Evolutionary conservation across 441 rosid genomes (phyloP).

Genomic region (Rhodomyrtus psidioides): DNA sequence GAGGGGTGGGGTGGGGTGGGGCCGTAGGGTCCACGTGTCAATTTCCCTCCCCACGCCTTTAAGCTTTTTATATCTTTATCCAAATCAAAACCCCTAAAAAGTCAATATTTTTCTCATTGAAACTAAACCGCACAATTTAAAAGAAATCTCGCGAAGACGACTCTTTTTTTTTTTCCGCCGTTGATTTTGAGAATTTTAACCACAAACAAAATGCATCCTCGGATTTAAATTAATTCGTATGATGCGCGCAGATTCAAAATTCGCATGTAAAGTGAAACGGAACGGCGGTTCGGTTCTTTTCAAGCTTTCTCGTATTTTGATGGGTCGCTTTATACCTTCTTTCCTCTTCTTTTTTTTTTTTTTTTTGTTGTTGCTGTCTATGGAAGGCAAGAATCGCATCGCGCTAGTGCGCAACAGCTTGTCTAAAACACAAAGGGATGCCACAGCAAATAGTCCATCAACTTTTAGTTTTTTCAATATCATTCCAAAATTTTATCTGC

Average conservation of each 20-base stretch:
- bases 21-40: neutral
- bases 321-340: neutral
- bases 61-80: neutral
- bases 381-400: no score
- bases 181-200: neutral
- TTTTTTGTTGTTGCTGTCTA: neutral
- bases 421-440: no score
- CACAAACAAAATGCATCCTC: neutral
- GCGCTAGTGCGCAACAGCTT: no score
- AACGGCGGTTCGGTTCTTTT: neutral
- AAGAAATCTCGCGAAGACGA: neutral
- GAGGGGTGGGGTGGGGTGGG: conserved; percentile 7
- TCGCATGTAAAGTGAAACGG: neutral
- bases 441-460: no score
- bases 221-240: neutral
- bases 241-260: neutral
- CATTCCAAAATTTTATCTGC: no score
- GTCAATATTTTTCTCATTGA: neutral
- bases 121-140: neutral
- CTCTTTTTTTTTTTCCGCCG: neutral
- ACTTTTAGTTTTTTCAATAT: no score
- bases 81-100: neutral
- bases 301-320: neutral
- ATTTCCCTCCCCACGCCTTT: neutral
- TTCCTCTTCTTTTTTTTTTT: neutral